Evolutionary conservation across 805 yeast genomes (phyloP).

Genomic region (Clavispora vitiphila): DNA sequence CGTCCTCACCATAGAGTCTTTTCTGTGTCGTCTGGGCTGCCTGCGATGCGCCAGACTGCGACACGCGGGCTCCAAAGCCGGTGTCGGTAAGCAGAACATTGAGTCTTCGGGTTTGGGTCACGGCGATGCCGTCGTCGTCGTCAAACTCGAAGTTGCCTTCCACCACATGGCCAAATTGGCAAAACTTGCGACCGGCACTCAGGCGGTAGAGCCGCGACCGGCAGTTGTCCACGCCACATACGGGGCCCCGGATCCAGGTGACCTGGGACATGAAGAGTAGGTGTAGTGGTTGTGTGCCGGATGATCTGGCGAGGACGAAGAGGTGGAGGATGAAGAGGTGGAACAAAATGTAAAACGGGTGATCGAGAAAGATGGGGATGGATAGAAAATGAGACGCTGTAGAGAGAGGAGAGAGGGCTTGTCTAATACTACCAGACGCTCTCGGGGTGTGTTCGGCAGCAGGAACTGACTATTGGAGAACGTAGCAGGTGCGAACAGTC

Average conservation of each 20-base stretch:
- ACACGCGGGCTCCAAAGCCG: slow-evolving; percentile 14
- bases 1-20: slow-evolving; percentile 45
- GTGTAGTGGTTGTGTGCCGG: not conserved
- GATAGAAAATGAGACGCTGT: too few relatives aligned
- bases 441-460: too few relatives aligned
- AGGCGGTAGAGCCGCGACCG: slow-evolving; percentile 68
- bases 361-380: too few relatives aligned
- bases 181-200: slow-evolving; percentile 73
- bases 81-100: slow-evolving; percentile 38
- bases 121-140: slow-evolving; percentile 70
- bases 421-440: too few relatives aligned
- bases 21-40: not conserved
- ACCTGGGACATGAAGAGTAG: slow-evolving; percentile 12
- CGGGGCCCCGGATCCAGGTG: slow-evolving; percentile 63
- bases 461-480: too few relatives aligned
- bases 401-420: too few relatives aligned
- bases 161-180: slow-evolving; percentile 87
- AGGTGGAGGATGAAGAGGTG: not conserved
- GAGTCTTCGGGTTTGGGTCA: slow-evolving; percentile 49
- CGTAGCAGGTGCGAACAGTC: too few relatives aligned
- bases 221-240: slow-evolving; percentile 90
- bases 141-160: slow-evolving; percentile 75
- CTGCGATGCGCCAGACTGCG: not conserved
- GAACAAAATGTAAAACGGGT: too few relatives aligned
- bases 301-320: not conserved